Evolutionary conservation across 225 moss, liverwort and hornwort genomes (phyloP).

Genomic region (Anthoceros angustus): DNA sequence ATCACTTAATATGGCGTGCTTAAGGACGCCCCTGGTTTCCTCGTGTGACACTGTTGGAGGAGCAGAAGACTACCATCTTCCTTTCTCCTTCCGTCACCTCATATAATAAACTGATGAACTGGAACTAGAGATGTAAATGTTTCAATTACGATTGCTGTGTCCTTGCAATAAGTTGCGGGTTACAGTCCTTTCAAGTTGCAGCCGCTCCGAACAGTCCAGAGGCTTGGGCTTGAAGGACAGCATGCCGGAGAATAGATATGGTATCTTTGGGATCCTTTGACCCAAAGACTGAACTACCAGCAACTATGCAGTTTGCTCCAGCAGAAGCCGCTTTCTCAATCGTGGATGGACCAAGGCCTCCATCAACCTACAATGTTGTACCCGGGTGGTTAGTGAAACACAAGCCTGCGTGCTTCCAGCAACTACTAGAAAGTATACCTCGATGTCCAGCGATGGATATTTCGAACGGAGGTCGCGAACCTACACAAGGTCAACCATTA

Average conservation of each 20-base stretch:
- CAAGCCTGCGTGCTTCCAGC: not conserved
- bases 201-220: constrained; percentile 8
- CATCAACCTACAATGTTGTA: constrained; percentile 60
- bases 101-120: no score
- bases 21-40: no score
- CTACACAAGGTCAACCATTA: constrained; percentile 15
- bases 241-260: constrained; percentile 44
- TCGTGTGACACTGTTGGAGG: no score
- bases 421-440: constrained; percentile 24
- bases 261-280: constrained; percentile 60
- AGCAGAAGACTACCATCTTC: no score
- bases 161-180: no score
- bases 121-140: no score
- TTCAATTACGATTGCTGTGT: no score
- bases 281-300: constrained; percentile 88
- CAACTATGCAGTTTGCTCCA: constrained; percentile 87
- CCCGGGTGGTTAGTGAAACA: not conserved
- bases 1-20: no score
- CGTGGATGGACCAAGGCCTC: constrained; percentile 73
- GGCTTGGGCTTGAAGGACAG: constrained; percentile 48
- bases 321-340: constrained; percentile 85
- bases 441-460: constrained; percentile 70
- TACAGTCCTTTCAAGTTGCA: no score
- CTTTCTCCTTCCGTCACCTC: no score
- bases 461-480: constrained; percentile 65